Base-by-base conservation (phyloP, 2,329 filamentous ascomycete species). In the Colletotrichum costaricense region DNA sequence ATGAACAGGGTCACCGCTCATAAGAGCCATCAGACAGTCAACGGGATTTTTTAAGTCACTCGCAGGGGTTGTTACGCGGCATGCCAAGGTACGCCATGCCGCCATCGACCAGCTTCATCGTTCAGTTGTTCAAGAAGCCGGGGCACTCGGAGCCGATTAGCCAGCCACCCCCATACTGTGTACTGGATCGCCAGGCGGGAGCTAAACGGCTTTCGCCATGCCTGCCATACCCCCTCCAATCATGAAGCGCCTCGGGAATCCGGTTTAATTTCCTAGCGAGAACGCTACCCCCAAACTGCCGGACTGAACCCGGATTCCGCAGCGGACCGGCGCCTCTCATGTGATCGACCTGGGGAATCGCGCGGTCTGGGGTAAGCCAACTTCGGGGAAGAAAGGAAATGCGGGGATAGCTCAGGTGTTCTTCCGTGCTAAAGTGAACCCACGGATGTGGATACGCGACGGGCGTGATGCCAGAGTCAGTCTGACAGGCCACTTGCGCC, bases 191-290 rank as follows among this genome's bases (percentile, higher is more conserved):
- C 54, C 70, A 56, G 65, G 57, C 30, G n/a, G 16, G 52, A 55
- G 28, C 57, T 30, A 19, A 24, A 42, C 33, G 55, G 33, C 67
- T 59, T 16, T 26, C n/a, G n/a, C 28, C 55, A 19, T 33, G 14
- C 19, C 24, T 69, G 42, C 30, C 4, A 49, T 73, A 73, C 7
- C 70, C 70, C 59, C 66, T 65, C 70, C 70, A 73, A 73, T 73
- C 70, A 73, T 46, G 26, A 49, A 26, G 42, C 38, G 22, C 12
- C 70, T 73, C 66, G 66, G 69, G 58, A 42, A 63, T 72, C 35
- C 69, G 70, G 66, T 60, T 24, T 55, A 65, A 73, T 70, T 26
- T 49, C 54, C 55, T 38, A 35, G 59, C 70, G 66, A 54, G 55
- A 38, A 35, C 64, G 58, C 59, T 60, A 46, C 30, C 16, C 33